These are phyloP conservation scores for Sordariomycetes sp. DNA, from an alignment of 2,329 filamentous ascomycete genomes.

Conservation along the genomic window DNA sequence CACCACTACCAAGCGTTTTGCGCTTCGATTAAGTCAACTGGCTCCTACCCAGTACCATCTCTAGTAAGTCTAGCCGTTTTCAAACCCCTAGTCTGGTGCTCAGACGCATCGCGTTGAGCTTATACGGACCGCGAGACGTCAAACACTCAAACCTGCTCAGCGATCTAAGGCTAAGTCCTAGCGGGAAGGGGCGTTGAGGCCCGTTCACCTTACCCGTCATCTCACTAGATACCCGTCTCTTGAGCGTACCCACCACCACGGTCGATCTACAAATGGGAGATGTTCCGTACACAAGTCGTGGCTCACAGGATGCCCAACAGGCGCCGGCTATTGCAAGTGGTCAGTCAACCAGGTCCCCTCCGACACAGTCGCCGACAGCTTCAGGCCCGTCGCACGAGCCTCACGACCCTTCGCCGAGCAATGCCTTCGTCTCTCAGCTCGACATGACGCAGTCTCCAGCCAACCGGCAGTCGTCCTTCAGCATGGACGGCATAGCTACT, in stretches of 20 bases:
- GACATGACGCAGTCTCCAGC: conserved; percentile 20
- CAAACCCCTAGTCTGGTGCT: not conserved
- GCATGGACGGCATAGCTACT: conserved; percentile 29
- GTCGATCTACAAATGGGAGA: not conserved
- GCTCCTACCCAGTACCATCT: not conserved
- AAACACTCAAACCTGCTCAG: not conserved
- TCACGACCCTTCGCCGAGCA: conserved; percentile 15
- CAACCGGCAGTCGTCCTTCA: conserved; percentile 19
- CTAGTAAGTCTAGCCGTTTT: not conserved
- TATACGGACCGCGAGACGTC: not conserved
- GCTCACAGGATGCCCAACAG: not conserved
- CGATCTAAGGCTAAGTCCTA: not conserved
- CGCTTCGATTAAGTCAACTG: not conserved
- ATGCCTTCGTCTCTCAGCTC: conserved; percentile 26
- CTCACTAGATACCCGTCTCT: not conserved
- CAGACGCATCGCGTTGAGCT: not conserved
- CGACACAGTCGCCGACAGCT: conserved; percentile 8
- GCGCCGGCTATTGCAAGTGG: not conserved
- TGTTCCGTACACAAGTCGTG: not conserved
- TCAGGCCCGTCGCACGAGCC: conserved; percentile 9
- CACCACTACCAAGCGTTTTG: not conserved
- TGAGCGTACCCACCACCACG: not conserved
- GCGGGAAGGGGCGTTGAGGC: not conserved
- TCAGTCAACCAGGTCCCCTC: not conserved
- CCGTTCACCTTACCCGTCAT: not conserved